A percentile compares a stretch with the other conserved stretches of the same genome.
Evolutionary conservation across 208 protist genomes (phyloP).

Genomic region (Naegleria lovaniensis): DNA sequence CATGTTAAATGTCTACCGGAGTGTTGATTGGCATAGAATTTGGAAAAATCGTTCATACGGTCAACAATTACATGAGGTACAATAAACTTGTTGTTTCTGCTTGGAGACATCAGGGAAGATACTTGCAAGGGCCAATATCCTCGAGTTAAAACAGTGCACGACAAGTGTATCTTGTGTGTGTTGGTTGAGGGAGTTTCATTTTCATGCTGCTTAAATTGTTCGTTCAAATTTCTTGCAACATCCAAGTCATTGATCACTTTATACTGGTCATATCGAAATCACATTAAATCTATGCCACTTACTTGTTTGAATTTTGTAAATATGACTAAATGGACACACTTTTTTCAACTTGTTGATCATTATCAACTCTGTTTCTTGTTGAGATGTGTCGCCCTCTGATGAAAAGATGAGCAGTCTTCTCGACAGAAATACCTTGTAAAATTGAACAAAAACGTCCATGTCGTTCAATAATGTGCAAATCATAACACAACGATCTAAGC

Average conservation of each 20-base stretch:
- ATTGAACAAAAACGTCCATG: constrained; percentile 76
- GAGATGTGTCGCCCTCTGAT: neutral
- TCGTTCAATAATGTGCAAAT: constrained; percentile 51
- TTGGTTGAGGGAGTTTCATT: neutral
- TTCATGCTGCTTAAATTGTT: neutral
- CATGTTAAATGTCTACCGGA: neutral
- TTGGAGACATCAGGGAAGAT: neutral
- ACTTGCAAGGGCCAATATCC: neutral
- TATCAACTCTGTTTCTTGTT: neutral
- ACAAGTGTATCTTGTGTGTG: neutral
- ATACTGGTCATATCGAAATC: no score
- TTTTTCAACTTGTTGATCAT: neutral
- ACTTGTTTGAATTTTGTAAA: neutral
- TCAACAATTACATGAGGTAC: neutral
- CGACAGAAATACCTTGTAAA: constrained; percentile 74
- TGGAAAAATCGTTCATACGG: neutral
- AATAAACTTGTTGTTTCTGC: neutral
- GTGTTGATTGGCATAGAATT: neutral
- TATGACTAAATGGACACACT: neutral
- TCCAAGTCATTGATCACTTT: neutral
- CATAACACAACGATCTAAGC: neutral
- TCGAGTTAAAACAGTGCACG: neutral
- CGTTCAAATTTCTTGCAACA: neutral
- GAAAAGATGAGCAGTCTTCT: constrained; percentile 55
- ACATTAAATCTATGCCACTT: no score